phyloP scores from a whole-genome alignment of 176 grass and related monocot species.

The Cenchrus americanus region DNA sequence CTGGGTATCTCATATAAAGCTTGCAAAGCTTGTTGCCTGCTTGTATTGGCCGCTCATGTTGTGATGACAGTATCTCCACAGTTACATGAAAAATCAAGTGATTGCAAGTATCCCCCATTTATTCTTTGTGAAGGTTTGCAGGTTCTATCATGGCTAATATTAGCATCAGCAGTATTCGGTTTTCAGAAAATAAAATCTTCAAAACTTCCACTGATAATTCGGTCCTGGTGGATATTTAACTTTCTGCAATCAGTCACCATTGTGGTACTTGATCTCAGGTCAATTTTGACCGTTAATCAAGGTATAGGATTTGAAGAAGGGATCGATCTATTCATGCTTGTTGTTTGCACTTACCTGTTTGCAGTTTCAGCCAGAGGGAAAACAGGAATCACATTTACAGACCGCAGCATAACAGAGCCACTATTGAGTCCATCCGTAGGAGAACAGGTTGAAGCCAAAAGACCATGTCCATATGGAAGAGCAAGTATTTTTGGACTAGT shows the following conservation, averaged over 20 bases:
- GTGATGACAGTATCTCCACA: conserved; percentile 49
- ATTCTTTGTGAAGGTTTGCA: conserved; percentile 64
- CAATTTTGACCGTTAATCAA: conserved; percentile 43
- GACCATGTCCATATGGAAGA: conserved; percentile 61
- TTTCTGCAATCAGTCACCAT: conserved; percentile 70
- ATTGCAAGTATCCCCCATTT: conserved; percentile 59
- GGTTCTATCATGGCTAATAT: conserved; percentile 75
- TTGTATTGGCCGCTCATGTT: conserved; percentile 61
- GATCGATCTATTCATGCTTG: conserved; percentile 49
- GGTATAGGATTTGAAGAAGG: conserved; percentile 55
- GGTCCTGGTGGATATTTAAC: conserved; percentile 77
- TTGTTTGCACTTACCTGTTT: conserved; percentile 69
- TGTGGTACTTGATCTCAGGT: conserved; percentile 67
- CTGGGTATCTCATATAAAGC: conserved; percentile 66
- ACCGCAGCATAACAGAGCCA: conserved; percentile 63
- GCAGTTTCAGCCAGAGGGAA: conserved; percentile 63
- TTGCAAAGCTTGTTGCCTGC: conserved; percentile 70
- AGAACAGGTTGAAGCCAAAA: conserved; percentile 63
- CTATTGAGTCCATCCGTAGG: conserved; percentile 60
- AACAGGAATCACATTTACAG: conserved; percentile 68
- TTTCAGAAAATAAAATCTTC: conserved; percentile 65
- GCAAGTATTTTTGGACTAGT: conserved; percentile 71
- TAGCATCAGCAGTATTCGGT: conserved; percentile 58
- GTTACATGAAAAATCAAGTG: conserved; percentile 43
- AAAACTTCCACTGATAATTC: conserved; percentile 63